Base-by-base conservation (phyloP, 2,329 filamentous ascomycete genomes). In the Coniochaeta pulveracea region DNA sequence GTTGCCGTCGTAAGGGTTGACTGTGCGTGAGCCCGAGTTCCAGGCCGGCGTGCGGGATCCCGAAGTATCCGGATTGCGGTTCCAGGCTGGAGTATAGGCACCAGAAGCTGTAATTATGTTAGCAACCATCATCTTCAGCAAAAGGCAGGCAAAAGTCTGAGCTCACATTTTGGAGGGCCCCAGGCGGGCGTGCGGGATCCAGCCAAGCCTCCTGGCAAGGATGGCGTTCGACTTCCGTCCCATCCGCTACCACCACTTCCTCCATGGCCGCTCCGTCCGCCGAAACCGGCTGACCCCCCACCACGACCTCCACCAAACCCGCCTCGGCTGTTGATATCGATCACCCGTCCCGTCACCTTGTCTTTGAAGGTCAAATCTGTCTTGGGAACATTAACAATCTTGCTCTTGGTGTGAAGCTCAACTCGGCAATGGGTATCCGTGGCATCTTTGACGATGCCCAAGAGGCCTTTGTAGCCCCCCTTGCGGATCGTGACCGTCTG, bases 371-470 rank as follows among this genome's bases (percentile, higher is more conserved):
- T 74, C n/a, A 98, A 62, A 37, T 80, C 74, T 9, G 82, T 78
- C 51, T 93, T 93, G 14, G 77, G 72, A 22, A 96, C 75, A 6
- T 80, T 86, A 40, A 96, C 76, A 11, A 84, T 81, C 65, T 95
- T 96, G 60, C 79, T 85, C 63, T 93, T 94, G 5, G 88, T 88
- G 52, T 96, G 89, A 24, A 98, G 64, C 58, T 98, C 91, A 26
- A 98, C 82, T 41, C 88, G 81, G 19, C 85, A 89, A 48, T 82
- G 76, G 4, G 74, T 74, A 46, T 93, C 88, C 6, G 85, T 93
- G 1, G 89, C 82, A 51, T 96, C 89, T 53, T 94, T 95, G 46
- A 98, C 88, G 43, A 95, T 93, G 46, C 91, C 91, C 26, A 96
- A 65, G 26, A 95, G 68, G 36, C 89, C 89, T 60, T 98, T 98